A percentile compares a stretch with the other conserved stretches of the same genome.
Conservation (phyloP, 1,284 basidiomycete species). For the Porogramme epimiltina region DNA sequence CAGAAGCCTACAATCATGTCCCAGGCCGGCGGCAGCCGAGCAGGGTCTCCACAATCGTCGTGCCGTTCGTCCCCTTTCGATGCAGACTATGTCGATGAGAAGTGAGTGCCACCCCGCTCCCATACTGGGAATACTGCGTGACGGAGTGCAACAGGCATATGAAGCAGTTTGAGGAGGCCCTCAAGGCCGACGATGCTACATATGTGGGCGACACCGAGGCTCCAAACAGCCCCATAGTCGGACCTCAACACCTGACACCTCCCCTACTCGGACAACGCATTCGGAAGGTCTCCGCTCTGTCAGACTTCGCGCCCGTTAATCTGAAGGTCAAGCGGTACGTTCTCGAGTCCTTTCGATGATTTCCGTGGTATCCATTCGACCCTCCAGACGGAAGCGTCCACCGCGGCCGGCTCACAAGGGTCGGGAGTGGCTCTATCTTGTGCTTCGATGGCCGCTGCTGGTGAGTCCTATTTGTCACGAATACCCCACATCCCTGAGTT, state of each 20-base stretch:
- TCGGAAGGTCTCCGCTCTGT: slow-evolving; percentile 84
- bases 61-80: slow-evolving; percentile 32
- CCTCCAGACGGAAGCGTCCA: slow-evolving; percentile 52
- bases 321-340: slow-evolving; percentile 71
- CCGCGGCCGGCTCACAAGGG: slow-evolving; percentile 47
- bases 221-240: slow-evolving; percentile 37
- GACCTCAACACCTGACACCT: slow-evolving; percentile 32
- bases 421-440: slow-evolving; percentile 80
- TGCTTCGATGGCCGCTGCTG: slow-evolving; percentile 88
- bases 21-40: slow-evolving; percentile 1
- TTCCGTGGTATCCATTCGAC: not conserved
- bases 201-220: slow-evolving; percentile 39
- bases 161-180: slow-evolving; percentile 67
- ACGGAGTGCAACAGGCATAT: slow-evolving; percentile 67
- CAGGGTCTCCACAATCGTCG: not conserved
- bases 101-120: slow-evolving; percentile 43
- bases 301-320: slow-evolving; percentile 93
- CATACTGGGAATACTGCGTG: too few species aligned
- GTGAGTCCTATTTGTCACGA: slow-evolving; percentile 47
- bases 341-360: not conserved
- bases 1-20: slow-evolving; percentile 3
- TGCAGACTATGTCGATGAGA: slow-evolving; percentile 71
- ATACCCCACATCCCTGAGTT: not conserved
- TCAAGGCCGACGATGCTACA: slow-evolving; percentile 59
- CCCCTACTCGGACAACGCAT: slow-evolving; percentile 39